Base-by-base conservation (phyloP, 345 rosid genomes). In the Citrus mangshanensis region DNA sequence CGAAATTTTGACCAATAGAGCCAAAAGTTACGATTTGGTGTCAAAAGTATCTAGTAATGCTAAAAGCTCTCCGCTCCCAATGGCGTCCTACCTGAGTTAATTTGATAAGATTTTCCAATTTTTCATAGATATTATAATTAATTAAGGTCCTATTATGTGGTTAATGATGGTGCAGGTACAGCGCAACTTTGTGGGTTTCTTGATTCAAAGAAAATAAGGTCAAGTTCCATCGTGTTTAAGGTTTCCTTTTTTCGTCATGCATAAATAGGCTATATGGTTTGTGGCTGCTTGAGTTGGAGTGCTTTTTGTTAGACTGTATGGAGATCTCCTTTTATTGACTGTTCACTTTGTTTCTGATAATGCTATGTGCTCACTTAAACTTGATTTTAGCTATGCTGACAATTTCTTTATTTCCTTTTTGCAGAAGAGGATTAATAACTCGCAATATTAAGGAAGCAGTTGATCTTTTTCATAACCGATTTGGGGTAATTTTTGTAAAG, bases 401-500 rank as follows among this genome's bases (percentile, higher is more conserved):
- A 28, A 24, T 21, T 19, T n/a, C 65, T 37, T 58, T 35, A 9
- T 70, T 64, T 62, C 5, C 66, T 70, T 51, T 51, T 63, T 82
- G 12, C 91, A 93, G 98, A 85, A 89, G 97, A 79, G 99, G 99
- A 72, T 81, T 95, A 49, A 92, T 95, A 77, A 95, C 99, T 56
- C 93, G 99, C 78, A 95, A 93, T 86, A 85, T 95, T 73, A 87
- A 87, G 91, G 90, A 88, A 28, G 89, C 99, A 13, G 89, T 95
- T 73, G 97, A 95, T 81, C 80, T 92, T 61, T 95, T 93, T 84
- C 98, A 93, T 81, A 79, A 82, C 73, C 88, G 93, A n/a, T 89
- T 88, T 78, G 94, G 94, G 88, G 99, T 95, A 80, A 87, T 88
- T 60, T 51, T 80, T 59, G 19, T 3, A 28, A 73, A 73, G 77